Percentiles rank a stretch among this genome's conserved stretches.
phyloP scores from a whole-genome alignment of 1,284 basidiomycete species.

The Leccinum variabile region DNA sequence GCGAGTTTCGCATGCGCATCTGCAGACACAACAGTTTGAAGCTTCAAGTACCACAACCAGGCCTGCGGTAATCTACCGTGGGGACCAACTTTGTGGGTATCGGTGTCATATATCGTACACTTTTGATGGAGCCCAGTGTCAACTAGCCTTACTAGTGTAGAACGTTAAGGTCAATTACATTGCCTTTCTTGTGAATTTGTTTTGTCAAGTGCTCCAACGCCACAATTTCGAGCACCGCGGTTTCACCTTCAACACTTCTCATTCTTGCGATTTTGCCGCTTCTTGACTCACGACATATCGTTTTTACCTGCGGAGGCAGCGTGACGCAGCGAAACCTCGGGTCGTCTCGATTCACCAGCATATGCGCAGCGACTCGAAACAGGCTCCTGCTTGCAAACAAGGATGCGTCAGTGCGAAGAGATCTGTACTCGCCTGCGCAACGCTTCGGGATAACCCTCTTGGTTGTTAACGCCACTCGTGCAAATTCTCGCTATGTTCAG shows the following conservation, averaged over 20 bases:
- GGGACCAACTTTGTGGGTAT: no score
- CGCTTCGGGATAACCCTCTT: neutral
- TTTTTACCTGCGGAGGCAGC: neutral
- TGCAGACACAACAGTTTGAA: no score
- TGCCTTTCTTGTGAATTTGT: neutral
- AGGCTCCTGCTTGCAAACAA: neutral
- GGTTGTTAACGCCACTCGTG: slow-evolving; percentile 9
- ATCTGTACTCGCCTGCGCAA: slow-evolving; percentile 12
- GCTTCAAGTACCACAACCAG: no score
- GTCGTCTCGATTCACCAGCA: neutral
- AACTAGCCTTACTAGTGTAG: no score
- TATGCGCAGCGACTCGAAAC: neutral
- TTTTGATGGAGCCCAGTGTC: no score
- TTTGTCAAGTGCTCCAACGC: neutral
- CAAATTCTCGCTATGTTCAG: neutral
- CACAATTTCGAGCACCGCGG: slow-evolving; percentile 2
- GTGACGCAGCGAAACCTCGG: neutral
- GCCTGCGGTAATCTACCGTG: no score
- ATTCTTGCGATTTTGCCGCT: neutral
- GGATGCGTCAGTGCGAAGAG: neutral
- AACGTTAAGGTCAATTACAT: neutral
- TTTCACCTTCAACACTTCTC: neutral
- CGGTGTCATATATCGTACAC: no score
- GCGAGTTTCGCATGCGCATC: no score
- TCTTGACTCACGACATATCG: neutral